Evolutionary conservation across 208 protist species (phyloP).

Genomic region (Leptomonas pyrrhocoris): DNA sequence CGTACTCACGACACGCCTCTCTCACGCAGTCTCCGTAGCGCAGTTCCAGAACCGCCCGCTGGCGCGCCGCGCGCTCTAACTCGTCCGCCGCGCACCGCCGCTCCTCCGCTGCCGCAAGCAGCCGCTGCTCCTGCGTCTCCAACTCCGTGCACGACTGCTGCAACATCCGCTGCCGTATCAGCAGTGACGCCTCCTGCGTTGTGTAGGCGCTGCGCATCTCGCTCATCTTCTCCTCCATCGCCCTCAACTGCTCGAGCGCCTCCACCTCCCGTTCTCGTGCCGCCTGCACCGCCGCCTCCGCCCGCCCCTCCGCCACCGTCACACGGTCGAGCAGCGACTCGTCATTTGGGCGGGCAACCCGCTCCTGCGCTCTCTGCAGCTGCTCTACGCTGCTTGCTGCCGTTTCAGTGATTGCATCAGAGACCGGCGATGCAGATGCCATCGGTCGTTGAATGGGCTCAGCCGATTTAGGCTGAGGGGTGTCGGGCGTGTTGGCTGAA

Average conservation of each 20-base stretch:
- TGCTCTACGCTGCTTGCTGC: background rate
- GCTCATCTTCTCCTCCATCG: background rate
- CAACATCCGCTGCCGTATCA: background rate
- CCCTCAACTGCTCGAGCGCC: background rate
- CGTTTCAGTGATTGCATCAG: no score
- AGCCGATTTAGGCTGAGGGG: no score
- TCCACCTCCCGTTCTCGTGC: background rate
- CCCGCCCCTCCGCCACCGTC: background rate
- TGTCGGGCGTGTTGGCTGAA: no score
- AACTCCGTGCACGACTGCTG: constrained; percentile 4
- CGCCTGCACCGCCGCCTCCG: background rate
- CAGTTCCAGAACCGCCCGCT: no score
- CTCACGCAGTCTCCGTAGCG: background rate
- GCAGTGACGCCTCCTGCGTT: background rate
- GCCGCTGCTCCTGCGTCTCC: background rate
- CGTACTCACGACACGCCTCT: constrained; percentile 10
- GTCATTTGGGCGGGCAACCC: background rate
- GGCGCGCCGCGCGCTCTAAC: constrained; percentile 4
- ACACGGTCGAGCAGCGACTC: background rate
- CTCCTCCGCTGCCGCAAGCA: background rate
- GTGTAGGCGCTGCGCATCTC: background rate
- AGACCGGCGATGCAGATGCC: no score
- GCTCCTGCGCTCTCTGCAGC: background rate
- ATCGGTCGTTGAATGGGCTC: no score
- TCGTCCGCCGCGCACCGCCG: background rate